phyloP scores from a whole-genome alignment of 805 yeast genomes.

The Candida lessepsii region DNA sequence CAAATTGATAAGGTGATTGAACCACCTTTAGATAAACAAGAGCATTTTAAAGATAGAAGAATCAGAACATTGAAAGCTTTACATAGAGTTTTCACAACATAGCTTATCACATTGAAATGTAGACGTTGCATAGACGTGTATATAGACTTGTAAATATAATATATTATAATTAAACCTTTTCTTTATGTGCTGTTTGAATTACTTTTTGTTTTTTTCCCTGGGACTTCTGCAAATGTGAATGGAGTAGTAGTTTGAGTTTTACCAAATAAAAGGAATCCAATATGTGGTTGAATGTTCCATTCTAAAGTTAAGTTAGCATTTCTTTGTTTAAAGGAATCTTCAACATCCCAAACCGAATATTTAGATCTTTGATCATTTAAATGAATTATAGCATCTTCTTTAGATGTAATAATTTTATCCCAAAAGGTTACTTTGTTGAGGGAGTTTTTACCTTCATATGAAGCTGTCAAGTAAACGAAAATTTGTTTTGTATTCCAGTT shows the following conservation, averaged over 20 bases:
- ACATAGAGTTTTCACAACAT: constrained; percentile 3
- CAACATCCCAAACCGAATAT: constrained; percentile 86
- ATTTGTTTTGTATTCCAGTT: constrained; percentile 97
- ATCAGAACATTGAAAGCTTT: constrained; percentile 25
- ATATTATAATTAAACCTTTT: background rate
- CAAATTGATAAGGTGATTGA: constrained; percentile 22
- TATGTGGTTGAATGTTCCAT: constrained; percentile 91
- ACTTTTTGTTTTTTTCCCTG: constrained; percentile 3
- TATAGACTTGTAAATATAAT: constrained; percentile 10
- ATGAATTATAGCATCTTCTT: constrained; percentile 56
- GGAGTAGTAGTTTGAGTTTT: constrained; percentile 32
- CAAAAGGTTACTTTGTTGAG: constrained; percentile 77
- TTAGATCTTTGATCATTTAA: constrained; percentile 59
- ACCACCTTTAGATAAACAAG: constrained; percentile 17
- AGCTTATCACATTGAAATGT: background rate
- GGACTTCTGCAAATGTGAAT: constrained; percentile 30
- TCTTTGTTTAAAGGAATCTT: constrained; percentile 56
- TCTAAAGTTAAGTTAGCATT: constrained; percentile 69
- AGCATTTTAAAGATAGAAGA: constrained; percentile 22
- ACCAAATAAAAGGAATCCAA: constrained; percentile 79
- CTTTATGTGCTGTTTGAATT: no score
- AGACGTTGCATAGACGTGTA: background rate
- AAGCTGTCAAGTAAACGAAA: constrained; percentile 88
- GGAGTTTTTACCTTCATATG: constrained; percentile 58
- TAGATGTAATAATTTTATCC: constrained; percentile 74